Evolutionary conservation across 1,284 basidiomycete species (phyloP).

Genomic region (Pyrrhoderma lamaoense): DNA sequence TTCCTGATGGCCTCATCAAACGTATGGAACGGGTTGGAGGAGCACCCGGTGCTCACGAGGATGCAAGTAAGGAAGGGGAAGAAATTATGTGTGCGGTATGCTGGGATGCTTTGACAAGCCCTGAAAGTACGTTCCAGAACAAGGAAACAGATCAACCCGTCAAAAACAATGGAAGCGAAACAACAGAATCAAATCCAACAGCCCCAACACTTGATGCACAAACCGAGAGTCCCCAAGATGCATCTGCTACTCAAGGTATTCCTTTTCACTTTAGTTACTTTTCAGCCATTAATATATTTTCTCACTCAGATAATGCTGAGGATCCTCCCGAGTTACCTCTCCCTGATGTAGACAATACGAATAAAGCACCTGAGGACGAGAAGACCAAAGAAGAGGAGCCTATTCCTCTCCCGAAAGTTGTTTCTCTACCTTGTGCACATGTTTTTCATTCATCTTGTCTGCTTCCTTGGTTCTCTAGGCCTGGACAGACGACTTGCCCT

Average conservation of each 20-base stretch:
- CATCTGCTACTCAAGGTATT: constrained; percentile 3
- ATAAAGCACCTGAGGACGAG: constrained; percentile 16
- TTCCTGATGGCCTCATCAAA: constrained; percentile 58
- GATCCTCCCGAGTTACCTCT: constrained; percentile 2
- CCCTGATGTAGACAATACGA: constrained; percentile 23
- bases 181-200: no score
- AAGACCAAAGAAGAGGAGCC: constrained; percentile 1
- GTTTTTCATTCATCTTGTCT: constrained; percentile 72
- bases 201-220: no score
- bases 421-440: constrained; percentile 68
- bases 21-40: constrained; percentile 54
- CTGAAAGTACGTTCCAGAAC: constrained; percentile 31
- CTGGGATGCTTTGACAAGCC: constrained; percentile 58
- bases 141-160: neutral
- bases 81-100: constrained; percentile 63
- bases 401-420: constrained; percentile 33
- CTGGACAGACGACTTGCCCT: constrained; percentile 70
- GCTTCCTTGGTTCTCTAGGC: constrained; percentile 71
- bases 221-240: neutral
- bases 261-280: neutral
- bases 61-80: constrained; percentile 30
- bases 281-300: neutral
- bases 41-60: constrained; percentile 31
- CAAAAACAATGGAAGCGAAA: neutral
- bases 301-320: neutral